phyloP scores from a whole-genome alignment of 192 early-diverging fungal genomes.

The Globomyces pollinis-pini region DNA sequence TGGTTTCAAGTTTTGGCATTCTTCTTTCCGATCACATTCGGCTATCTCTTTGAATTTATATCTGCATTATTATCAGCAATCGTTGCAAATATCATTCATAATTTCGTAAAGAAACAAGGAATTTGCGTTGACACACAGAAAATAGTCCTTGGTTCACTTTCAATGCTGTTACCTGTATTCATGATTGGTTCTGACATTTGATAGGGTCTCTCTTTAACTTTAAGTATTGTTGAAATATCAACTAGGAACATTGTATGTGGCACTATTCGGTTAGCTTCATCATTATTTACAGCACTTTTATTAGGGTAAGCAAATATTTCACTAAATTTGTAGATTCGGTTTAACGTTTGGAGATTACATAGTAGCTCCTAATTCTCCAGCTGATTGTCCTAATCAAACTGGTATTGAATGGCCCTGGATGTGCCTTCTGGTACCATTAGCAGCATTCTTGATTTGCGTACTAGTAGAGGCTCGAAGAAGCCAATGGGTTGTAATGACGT shows the following conservation, averaged over 20 bases:
- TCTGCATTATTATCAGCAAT: slow-evolving; percentile 23
- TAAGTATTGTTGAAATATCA: slow-evolving; percentile 78
- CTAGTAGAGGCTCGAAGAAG: slow-evolving; percentile 46
- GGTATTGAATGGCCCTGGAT: slow-evolving; percentile 41
- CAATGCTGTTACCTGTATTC: slow-evolving; percentile 28
- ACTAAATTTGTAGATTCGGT: slow-evolving; percentile 61
- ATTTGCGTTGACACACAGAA: slow-evolving; percentile 14
- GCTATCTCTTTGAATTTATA: slow-evolving; percentile 34
- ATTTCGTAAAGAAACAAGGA: background rate
- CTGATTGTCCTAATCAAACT: slow-evolving; percentile 3
- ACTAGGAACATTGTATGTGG: slow-evolving; percentile 85
- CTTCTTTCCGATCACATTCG: slow-evolving; percentile 12
- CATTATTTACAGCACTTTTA: slow-evolving; percentile 70
- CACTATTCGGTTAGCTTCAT: slow-evolving; percentile 71
- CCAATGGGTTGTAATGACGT: slow-evolving; percentile 70
- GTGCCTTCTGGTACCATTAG: slow-evolving; percentile 51
- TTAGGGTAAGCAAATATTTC: slow-evolving; percentile 18
- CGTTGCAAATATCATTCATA: slow-evolving; percentile 8
- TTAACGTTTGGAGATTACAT: slow-evolving; percentile 13
- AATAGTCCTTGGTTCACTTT: slow-evolving; percentile 25
- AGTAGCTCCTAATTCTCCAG: too few species aligned
- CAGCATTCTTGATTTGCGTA: slow-evolving; percentile 47
- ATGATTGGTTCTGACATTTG: background rate
- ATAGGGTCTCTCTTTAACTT: slow-evolving; percentile 67
- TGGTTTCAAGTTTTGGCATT: slow-evolving; percentile 14